Evolutionary conservation across 345 rosid genomes (phyloP), one percentile per base, ranked within the genome.

Genomic region (Populus davidiana): DNA sequence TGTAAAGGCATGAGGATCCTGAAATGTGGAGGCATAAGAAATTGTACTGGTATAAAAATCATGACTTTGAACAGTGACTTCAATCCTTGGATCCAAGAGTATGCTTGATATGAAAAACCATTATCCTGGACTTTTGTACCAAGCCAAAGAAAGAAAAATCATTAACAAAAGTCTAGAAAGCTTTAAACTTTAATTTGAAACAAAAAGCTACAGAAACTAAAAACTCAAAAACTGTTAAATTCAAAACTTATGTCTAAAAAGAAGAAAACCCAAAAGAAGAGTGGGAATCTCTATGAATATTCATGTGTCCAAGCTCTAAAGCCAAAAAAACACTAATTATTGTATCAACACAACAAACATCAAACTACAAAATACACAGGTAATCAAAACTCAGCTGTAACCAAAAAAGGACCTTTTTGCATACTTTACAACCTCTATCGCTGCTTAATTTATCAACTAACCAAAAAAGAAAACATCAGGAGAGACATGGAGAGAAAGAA

Each of bases 281-380:
- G 69, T n/a, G 56, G 52, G 78, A 78, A 75, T 72, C 75, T 64
- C 77, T n/a, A 31, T 78, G 78, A 47, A 75, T 78, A 72, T 84
- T 81, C 80, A 72, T 41, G 50, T 35, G 47, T 70, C 5, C 62
- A 74, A 14, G 29, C 68, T 71, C 77, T 69, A 77, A 77, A 36
- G 56, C n/a, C 8, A 54, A 9, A 70, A 67, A 80, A 31, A 23
- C 71, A 66, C 59, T 23, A 61, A 6, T 10, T 20, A 73, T 63
- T 50, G 62, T 29, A 69, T n/a, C 54, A 59, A 33, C 64, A 67
- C 64, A 59, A 72, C 59, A 39, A 31, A 17, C 20, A 69, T 67
- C 67, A 29, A 39, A 76, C 10, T 23, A 65, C 56, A 70, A 71
- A 76, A 18, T 52, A 11, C 49, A 7, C 69, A 44, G 33, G 64